Conservation (phyloP, 495 filamentous ascomycete genomes). For the Clavariopsis aquatica region DNA sequence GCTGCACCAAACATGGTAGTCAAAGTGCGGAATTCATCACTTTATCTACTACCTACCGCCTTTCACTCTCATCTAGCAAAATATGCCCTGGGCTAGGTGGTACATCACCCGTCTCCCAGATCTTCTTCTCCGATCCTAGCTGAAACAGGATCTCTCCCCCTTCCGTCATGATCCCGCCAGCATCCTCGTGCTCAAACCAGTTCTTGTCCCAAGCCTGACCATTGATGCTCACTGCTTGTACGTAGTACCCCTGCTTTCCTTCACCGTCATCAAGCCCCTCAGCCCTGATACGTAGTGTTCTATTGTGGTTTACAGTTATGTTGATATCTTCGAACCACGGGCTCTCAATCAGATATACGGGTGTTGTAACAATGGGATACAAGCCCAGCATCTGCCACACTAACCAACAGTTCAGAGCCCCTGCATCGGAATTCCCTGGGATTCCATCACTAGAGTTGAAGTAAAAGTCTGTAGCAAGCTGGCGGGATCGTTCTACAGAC, state of each 20-base stretch:
- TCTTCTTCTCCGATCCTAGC: slow-evolving; percentile 36
- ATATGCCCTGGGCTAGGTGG: slow-evolving; percentile 45
- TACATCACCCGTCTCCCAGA: slow-evolving; percentile 43
- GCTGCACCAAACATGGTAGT: background rate
- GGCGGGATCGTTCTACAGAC: slow-evolving; percentile 37
- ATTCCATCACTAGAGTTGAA: slow-evolving; percentile 40
- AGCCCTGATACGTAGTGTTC: slow-evolving; percentile 41
- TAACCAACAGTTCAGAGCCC: slow-evolving; percentile 43
- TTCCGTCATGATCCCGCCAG: slow-evolving; percentile 38
- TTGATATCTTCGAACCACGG: slow-evolving; percentile 46
- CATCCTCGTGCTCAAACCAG: slow-evolving; percentile 44
- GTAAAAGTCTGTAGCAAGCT: slow-evolving; percentile 41
- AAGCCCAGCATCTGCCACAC: slow-evolving; percentile 46
- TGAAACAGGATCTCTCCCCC: slow-evolving; percentile 44
- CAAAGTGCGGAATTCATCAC: background rate
- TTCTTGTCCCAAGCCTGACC: slow-evolving; percentile 41
- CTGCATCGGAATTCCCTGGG: slow-evolving; percentile 45
- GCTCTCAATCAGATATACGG: slow-evolving; percentile 42
- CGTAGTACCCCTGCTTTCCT: slow-evolving; percentile 39
- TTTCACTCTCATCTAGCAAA: slow-evolving; percentile 15
- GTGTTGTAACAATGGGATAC: slow-evolving; percentile 44
- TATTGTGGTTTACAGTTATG: slow-evolving; percentile 38
- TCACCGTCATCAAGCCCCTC: slow-evolving; percentile 38
- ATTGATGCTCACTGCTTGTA: slow-evolving; percentile 45
- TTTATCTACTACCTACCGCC: background rate